phyloP scores from a whole-genome alignment of 2,329 filamentous ascomycete genomes.

The Metarhizium anisopliae region DNA sequence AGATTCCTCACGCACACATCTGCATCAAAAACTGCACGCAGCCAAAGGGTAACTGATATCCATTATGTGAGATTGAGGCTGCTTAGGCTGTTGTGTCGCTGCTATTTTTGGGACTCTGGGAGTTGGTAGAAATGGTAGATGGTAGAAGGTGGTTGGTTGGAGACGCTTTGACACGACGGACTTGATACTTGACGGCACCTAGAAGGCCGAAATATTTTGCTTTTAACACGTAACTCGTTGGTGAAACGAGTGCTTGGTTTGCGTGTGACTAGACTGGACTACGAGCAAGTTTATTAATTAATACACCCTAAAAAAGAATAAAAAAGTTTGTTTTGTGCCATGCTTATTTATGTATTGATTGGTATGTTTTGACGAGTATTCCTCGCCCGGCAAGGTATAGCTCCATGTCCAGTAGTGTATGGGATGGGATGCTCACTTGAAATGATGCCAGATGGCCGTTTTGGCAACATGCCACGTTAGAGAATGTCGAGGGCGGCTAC shows the following conservation, averaged over 20 bases:
- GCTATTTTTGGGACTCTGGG: slow-evolving; percentile 19
- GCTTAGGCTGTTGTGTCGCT: slow-evolving; percentile 15
- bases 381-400: too few relatives aligned
- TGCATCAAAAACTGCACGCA: slow-evolving; percentile 14
- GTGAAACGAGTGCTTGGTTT: background rate
- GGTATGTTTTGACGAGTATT: too few relatives aligned
- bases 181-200: slow-evolving; percentile 5
- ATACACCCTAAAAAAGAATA: too few relatives aligned
- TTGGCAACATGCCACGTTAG: too few relatives aligned
- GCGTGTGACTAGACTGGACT: background rate
- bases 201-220: slow-evolving; percentile 2
- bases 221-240: background rate
- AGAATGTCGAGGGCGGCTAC: too few relatives aligned
- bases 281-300: background rate
- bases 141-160: slow-evolving; percentile 4
- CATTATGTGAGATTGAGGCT: background rate
- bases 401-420: too few relatives aligned
- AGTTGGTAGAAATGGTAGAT: slow-evolving; percentile 27
- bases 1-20: slow-evolving; percentile 30
- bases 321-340: too few relatives aligned
- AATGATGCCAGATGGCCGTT: too few relatives aligned
- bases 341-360: too few relatives aligned
- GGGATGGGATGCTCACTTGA: too few relatives aligned
- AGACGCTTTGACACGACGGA: slow-evolving; percentile 4
- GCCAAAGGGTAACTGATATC: slow-evolving; percentile 12